A percentile compares a stretch with the other conserved stretches of the same genome.
phyloP scores from a whole-genome alignment of 2,329 filamentous ascomycete species.

The Geoglossum cookeanum region DNA sequence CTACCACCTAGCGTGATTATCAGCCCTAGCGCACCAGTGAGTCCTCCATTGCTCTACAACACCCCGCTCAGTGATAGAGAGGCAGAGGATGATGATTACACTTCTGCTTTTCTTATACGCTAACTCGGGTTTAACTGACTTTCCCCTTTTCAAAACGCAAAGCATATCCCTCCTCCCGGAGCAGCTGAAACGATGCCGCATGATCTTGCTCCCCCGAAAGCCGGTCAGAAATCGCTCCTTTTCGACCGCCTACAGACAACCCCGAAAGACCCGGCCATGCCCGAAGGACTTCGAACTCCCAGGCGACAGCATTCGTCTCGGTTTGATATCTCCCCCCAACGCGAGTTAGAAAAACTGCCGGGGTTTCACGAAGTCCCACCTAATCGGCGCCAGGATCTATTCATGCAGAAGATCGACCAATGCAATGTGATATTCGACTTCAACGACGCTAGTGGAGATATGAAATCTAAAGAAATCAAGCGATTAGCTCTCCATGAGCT shows the following conservation, averaged over 20 bases:
- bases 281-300: conserved; percentile 84
- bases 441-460: conserved; percentile 92
- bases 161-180: conserved; percentile 86
- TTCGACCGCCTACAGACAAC: conserved; percentile 83
- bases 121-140: neutral
- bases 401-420: conserved; percentile 99
- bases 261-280: conserved; percentile 63
- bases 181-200: conserved; percentile 95
- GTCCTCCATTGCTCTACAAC: conserved; percentile 17
- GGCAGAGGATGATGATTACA: neutral
- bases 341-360: conserved; percentile 90
- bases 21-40: conserved; percentile 80
- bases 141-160: conserved; percentile 10
- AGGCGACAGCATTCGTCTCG: conserved; percentile 94
- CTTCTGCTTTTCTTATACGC: neutral
- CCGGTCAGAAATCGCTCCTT: conserved; percentile 71
- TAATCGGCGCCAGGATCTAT: conserved; percentile 83
- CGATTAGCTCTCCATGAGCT: conserved; percentile 86
- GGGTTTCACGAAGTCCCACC: conserved; percentile 96
- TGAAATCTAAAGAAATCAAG: conserved; percentile 99
- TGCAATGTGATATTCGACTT: conserved; percentile 99
- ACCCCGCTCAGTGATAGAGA: neutral
- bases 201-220: conserved; percentile 84
- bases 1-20: conserved; percentile 80
- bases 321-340: conserved; percentile 92